Conservation (phyloP, 1,139 yeast genomes). For the Candida dubliniensis region DNA sequence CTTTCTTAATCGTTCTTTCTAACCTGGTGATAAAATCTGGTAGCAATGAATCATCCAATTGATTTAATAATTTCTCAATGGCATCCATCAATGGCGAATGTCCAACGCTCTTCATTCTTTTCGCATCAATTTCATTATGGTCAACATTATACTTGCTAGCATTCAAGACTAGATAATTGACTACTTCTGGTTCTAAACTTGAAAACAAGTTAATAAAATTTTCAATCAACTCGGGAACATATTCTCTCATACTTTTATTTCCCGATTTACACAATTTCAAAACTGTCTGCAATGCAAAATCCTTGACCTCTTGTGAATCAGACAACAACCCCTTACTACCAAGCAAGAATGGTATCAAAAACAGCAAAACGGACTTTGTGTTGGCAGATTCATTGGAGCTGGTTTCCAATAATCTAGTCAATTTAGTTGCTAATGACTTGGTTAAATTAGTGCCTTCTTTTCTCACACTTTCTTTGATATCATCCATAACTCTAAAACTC, state of each 20-base stretch:
- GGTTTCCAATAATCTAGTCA: conserved; percentile 57
- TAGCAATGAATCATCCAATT: conserved; percentile 53
- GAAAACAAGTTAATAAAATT: conserved; percentile 76
- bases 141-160: conserved; percentile 85
- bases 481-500: conserved; percentile 90
- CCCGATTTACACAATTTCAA: conserved; percentile 69
- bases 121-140: conserved; percentile 71
- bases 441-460: conserved; percentile 75
- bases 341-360: conserved; percentile 74
- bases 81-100: conserved; percentile 90
- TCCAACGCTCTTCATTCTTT: conserved; percentile 71
- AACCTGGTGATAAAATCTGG: conserved; percentile 51
- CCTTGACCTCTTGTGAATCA: conserved; percentile 82
- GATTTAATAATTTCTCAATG: conserved; percentile 66
- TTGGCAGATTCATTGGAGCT: conserved; percentile 23
- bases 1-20: conserved; percentile 53
- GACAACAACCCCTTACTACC: conserved; percentile 79
- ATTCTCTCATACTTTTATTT: conserved; percentile 58
- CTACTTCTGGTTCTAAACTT: conserved; percentile 86
- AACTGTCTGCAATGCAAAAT: conserved; percentile 73
- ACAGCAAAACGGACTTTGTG: conserved; percentile 54
- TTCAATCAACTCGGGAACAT: conserved; percentile 66
- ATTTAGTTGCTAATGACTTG: conserved; percentile 60
- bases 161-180: conserved; percentile 81
- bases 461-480: conserved; percentile 90